These are phyloP conservation scores for Lactifluus volemus DNA, from an alignment of 768 basidiomycete species.

Conservation along the genomic window DNA sequence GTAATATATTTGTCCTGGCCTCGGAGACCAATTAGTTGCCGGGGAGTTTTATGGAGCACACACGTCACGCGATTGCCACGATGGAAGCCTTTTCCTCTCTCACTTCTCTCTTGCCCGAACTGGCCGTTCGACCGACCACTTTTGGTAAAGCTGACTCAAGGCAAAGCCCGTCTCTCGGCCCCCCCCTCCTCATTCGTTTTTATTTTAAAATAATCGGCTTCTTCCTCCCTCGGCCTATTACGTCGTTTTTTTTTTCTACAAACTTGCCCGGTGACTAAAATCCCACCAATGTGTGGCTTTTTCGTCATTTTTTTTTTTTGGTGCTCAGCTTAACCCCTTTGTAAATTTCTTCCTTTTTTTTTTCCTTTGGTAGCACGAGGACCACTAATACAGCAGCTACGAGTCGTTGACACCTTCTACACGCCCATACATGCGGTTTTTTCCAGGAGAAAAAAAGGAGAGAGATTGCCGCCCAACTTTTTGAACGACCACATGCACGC, in stretches of 20 bases:
- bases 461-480: background rate
- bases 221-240: too few relatives aligned
- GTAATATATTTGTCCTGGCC: constrained; percentile 1
- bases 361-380: too few relatives aligned
- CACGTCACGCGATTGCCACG: background rate
- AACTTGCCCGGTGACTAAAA: too few relatives aligned
- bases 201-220: background rate
- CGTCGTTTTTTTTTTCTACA: too few relatives aligned
- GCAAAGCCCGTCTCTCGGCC: too few relatives aligned
- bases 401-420: too few relatives aligned
- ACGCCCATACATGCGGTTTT: too few relatives aligned
- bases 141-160: background rate
- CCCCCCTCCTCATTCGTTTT: background rate
- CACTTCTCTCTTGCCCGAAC: background rate
- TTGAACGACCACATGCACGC: too few relatives aligned
- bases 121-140: background rate
- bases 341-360: too few relatives aligned
- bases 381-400: background rate
- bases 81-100: background rate
- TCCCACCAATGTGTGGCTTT: too few relatives aligned
- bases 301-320: too few relatives aligned
- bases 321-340: too few relatives aligned
- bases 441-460: background rate
- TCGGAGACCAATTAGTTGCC: constrained; percentile 2
- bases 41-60: background rate